A percentile compares a stretch with the other conserved stretches of the same genome.
These are phyloP conservation scores for Seiridium cupressi DNA, from an alignment of 2,329 filamentous ascomycete species.

Conservation along the genomic window DNA sequence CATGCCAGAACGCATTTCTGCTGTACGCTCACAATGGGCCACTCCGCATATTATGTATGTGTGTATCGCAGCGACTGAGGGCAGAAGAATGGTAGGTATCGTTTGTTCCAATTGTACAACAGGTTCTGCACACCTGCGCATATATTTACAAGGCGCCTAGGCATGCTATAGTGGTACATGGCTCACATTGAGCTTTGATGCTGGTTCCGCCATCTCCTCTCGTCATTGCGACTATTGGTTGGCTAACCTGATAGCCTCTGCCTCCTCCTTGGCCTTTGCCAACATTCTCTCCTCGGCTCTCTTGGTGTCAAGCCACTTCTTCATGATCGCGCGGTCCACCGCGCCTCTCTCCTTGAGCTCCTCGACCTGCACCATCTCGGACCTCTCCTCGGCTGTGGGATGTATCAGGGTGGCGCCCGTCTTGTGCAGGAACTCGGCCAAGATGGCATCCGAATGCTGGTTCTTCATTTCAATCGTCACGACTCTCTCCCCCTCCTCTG, in stretches of 20 bases:
- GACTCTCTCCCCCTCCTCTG: constrained; percentile 46
- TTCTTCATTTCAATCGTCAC: constrained; percentile 64
- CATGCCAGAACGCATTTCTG: too few relatives aligned
- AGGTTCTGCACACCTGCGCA: constrained; percentile 3
- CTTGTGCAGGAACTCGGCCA: constrained; percentile 59
- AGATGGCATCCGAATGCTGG: constrained; percentile 59
- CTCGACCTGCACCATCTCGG: constrained; percentile 56
- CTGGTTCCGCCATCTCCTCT: neutral
- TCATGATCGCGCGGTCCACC: constrained; percentile 53
- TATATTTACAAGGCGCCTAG: constrained; percentile 1
- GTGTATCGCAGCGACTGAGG: too few relatives aligned
- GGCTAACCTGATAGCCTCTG: constrained; percentile 39
- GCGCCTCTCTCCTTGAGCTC: constrained; percentile 50
- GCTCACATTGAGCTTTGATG: neutral
- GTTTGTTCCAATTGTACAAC: constrained; percentile 2
- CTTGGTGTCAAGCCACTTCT: constrained; percentile 52
- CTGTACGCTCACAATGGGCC: too few relatives aligned
- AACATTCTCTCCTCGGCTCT: constrained; percentile 62
- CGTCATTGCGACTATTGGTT: constrained; percentile 17
- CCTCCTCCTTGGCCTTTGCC: constrained; percentile 51
- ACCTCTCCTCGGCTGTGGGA: constrained; percentile 58
- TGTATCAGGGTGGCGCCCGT: constrained; percentile 59
- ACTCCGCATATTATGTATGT: too few relatives aligned
- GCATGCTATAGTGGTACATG: neutral
- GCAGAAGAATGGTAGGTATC: neutral